These are phyloP conservation scores for Glycine latifolia DNA, from an alignment of 306 rosid genomes.

Conservation along the genomic window DNA sequence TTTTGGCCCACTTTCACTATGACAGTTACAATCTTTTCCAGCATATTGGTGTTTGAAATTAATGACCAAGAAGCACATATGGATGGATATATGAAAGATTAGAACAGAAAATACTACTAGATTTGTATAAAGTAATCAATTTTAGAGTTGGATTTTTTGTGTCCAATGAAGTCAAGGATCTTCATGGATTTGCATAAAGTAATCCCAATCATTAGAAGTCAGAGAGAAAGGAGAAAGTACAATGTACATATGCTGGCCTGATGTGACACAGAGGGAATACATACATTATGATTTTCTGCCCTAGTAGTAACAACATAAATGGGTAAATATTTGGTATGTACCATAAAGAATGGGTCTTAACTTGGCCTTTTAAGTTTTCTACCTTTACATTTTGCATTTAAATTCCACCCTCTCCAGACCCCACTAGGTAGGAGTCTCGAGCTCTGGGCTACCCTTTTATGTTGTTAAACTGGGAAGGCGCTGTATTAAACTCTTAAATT, in stretches of 20 bases:
- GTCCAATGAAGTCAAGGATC: neutral
- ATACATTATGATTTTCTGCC: neutral
- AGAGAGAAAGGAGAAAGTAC: neutral
- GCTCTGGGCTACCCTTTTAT: too few species aligned
- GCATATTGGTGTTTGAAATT: neutral
- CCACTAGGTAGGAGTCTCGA: neutral
- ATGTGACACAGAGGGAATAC: neutral
- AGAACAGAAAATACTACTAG: neutral
- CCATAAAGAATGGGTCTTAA: neutral
- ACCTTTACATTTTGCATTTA: neutral
- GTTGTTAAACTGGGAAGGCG: neutral
- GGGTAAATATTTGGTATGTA: neutral
- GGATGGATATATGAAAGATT: neutral
- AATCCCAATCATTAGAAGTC: neutral
- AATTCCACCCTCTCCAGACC: neutral
- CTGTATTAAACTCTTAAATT: neutral
- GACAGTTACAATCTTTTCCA: neutral
- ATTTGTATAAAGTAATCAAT: neutral
- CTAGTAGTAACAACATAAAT: neutral
- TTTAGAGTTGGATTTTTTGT: neutral
- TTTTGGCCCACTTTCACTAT: neutral
- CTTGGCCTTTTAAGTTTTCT: neutral
- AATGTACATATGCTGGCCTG: neutral
- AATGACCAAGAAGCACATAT: neutral
- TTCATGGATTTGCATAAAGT: neutral